phyloP scores from a whole-genome alignment of 495 filamentous ascomycete genomes.

The Aspergillus sclerotioniger region DNA sequence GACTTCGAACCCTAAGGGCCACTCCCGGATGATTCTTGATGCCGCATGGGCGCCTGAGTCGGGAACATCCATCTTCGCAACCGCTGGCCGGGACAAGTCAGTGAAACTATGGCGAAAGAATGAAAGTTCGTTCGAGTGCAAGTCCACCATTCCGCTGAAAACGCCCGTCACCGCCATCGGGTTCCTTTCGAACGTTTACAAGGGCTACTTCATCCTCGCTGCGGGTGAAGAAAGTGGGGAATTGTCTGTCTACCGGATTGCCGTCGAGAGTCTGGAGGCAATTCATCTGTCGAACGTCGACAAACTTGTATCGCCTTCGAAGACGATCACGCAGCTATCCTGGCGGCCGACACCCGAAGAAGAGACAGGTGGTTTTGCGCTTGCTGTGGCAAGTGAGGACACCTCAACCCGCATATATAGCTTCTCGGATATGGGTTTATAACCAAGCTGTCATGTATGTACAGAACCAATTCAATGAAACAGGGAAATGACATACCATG shows the following conservation, averaged over 20 bases:
- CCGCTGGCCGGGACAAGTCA: constrained; percentile 81
- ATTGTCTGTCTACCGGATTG: constrained; percentile 38
- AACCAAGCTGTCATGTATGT: constrained; percentile 20
- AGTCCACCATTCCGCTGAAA: constrained; percentile 51
- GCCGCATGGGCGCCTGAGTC: constrained; percentile 70
- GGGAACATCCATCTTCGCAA: constrained; percentile 62
- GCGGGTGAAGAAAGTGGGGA: constrained; percentile 58
- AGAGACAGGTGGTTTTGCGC: constrained; percentile 40
- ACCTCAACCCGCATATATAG: constrained; percentile 71
- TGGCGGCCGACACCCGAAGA: constrained; percentile 62
- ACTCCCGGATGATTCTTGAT: constrained; percentile 87
- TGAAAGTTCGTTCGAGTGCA: constrained; percentile 43
- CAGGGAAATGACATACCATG: constrained; percentile 1
- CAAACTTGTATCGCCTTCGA: constrained; percentile 59
- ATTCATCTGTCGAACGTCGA: constrained; percentile 38
- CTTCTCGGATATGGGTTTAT: constrained; percentile 41
- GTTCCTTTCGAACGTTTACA: constrained; percentile 47
- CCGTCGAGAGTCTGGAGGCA: constrained; percentile 44
- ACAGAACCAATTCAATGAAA: constrained; percentile 13
- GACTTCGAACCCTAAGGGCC: constrained; percentile 73
- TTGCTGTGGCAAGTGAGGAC: constrained; percentile 84
- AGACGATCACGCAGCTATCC: constrained; percentile 67
- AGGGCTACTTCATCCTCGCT: constrained; percentile 55
- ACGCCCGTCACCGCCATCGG: constrained; percentile 75
- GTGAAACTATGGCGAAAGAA: constrained; percentile 71